phyloP scores from a whole-genome alignment of 2,329 filamentous ascomycete genomes.

The Alternaria sp. region DNA sequence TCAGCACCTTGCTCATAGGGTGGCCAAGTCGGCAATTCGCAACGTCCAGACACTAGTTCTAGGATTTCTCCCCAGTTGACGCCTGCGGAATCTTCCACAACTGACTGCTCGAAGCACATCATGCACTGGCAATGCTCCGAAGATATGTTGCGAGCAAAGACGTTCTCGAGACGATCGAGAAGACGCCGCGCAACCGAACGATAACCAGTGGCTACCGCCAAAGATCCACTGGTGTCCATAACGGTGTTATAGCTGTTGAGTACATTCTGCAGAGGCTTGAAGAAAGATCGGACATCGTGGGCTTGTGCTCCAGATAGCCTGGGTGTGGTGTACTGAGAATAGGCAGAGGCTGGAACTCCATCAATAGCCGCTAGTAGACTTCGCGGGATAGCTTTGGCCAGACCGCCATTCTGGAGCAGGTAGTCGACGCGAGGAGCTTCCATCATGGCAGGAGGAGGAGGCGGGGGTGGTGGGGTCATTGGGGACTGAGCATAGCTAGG shows the following conservation, averaged over 20 bases:
- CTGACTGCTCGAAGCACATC: constrained; percentile 70
- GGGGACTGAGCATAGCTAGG: constrained; percentile 56
- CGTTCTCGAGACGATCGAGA: constrained; percentile 87
- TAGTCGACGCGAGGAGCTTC: constrained; percentile 89
- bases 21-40: constrained; percentile 86
- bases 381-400: constrained; percentile 74
- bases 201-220: constrained; percentile 95
- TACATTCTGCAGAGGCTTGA: constrained; percentile 80
- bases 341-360: constrained; percentile 61
- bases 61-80: constrained; percentile 95
- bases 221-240: constrained; percentile 80
- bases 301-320: constrained; percentile 44
- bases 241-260: constrained; percentile 87
- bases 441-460: constrained; percentile 72
- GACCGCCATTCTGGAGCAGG: constrained; percentile 84
- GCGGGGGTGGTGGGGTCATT: constrained; percentile 67
- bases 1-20: constrained; percentile 68
- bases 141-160: constrained; percentile 92
- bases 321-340: constrained; percentile 66
- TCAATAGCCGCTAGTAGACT: constrained; percentile 72
- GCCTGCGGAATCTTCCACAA: constrained; percentile 61
- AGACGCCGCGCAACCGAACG: constrained; percentile 89
- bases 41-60: constrained; percentile 87
- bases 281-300: constrained; percentile 73
- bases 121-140: constrained; percentile 84